Conservation (phyloP, 495 filamentous ascomycete genomes). For the Tirmania nivea region DNA sequence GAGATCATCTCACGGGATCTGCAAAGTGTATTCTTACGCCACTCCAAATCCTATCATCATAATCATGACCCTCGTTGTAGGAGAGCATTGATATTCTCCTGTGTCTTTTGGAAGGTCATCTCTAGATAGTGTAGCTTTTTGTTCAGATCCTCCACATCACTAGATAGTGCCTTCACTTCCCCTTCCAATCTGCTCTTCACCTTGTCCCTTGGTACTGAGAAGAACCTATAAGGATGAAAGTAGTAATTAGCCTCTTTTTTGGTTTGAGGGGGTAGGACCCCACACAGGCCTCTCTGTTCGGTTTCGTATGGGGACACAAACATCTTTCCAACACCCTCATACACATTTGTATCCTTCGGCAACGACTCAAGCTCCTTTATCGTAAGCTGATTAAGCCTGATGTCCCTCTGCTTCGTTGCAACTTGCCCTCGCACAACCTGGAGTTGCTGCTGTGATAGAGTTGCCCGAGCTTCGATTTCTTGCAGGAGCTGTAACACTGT, state of each 20-base stretch:
- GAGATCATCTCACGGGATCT: too few relatives aligned
- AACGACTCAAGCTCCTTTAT: conserved; percentile 56
- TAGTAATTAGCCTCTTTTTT: not conserved
- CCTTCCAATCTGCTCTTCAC: conserved; percentile 53
- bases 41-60: not conserved
- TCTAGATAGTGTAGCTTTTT: conserved; percentile 90
- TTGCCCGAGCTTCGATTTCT: conserved; percentile 79
- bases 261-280: too few relatives aligned
- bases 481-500: conserved; percentile 46
- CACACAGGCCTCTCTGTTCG: too few relatives aligned
- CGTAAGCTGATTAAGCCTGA: conserved; percentile 73
- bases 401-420: conserved; percentile 65
- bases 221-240: conserved; percentile 42
- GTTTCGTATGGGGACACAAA: conserved; percentile 19
- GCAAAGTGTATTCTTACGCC: too few relatives aligned
- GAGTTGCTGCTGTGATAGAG: conserved; percentile 79
- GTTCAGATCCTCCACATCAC: conserved; percentile 54
- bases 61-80: conserved; percentile 32
- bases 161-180: conserved; percentile 54
- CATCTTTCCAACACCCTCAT: conserved; percentile 96
- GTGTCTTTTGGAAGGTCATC: conserved; percentile 81
- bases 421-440: conserved; percentile 69
- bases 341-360: conserved; percentile 60
- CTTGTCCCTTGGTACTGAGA: conserved; percentile 44
- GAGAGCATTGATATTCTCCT: conserved; percentile 72